A percentile compares a stretch with the other conserved stretches of the same genome.
Evolutionary conservation across 306 rosid genomes (phyloP).

Genomic region (Lagenaria siceraria): DNA sequence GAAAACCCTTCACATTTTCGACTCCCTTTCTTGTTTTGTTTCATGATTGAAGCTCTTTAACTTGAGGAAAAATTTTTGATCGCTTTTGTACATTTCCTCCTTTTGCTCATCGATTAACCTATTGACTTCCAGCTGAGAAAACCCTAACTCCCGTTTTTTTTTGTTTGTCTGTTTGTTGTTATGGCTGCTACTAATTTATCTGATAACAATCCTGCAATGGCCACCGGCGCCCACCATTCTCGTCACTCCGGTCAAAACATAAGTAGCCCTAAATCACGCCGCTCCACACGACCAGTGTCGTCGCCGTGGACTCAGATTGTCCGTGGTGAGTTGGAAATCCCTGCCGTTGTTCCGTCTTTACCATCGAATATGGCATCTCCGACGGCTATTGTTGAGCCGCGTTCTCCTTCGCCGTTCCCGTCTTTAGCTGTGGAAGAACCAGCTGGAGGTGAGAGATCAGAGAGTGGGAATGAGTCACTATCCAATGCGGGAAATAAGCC

Average conservation of each 20-base stretch:
- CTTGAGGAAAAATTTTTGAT: neutral
- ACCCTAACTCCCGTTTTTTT: slow-evolving; percentile 22
- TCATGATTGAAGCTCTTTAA: neutral
- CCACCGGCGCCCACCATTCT: slow-evolving; percentile 17
- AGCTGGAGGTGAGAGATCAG: slow-evolving; percentile 22
- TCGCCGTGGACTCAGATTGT: slow-evolving; percentile 52
- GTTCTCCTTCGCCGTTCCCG: neutral
- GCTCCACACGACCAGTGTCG: slow-evolving; percentile 8
- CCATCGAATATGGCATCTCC: slow-evolving; percentile 6
- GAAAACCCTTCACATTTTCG: slow-evolving; percentile 18
- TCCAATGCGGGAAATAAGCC: slow-evolving; percentile 41
- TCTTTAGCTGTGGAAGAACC: slow-evolving; percentile 26
- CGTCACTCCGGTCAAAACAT: slow-evolving; percentile 22
- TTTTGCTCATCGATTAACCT: slow-evolving; percentile 30
- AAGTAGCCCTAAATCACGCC: slow-evolving; percentile 31
- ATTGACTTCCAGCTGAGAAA: slow-evolving; percentile 13
- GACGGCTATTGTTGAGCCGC: slow-evolving; percentile 20
- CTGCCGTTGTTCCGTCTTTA: slow-evolving; percentile 22
- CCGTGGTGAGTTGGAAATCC: slow-evolving; percentile 47
- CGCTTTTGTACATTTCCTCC: slow-evolving; percentile 13
- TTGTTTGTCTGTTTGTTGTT: neutral
- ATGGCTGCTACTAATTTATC: slow-evolving; percentile 29
- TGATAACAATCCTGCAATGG: neutral
- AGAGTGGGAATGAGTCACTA: slow-evolving; percentile 14
- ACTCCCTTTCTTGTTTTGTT: slow-evolving; percentile 8